Conservation (phyloP, 1,139 yeast species). For the Yamadazyma taylorii region DNA sequence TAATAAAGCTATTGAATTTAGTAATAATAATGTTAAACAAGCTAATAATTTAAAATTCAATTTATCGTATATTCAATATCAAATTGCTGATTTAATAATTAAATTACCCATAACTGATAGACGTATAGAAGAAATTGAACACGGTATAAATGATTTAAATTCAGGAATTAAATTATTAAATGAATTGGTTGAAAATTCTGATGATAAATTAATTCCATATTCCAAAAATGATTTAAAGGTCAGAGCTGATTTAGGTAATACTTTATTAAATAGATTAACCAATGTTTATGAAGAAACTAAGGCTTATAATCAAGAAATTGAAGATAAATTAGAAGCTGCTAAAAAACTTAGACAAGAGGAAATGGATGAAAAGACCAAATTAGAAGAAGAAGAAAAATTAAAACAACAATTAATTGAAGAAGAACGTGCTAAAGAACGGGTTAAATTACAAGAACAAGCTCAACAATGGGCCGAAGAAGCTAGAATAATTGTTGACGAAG, state of each 20-base stretch:
- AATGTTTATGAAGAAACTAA: slow-evolving; percentile 72
- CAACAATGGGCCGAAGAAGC: slow-evolving; percentile 74
- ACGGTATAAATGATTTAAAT: slow-evolving; percentile 57
- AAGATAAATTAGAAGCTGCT: slow-evolving; percentile 71
- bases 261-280: slow-evolving; percentile 70
- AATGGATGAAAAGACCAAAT: slow-evolving; percentile 39
- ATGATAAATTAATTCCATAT: slow-evolving; percentile 65
- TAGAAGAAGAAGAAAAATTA: slow-evolving; percentile 37
- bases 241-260: slow-evolving; percentile 83
- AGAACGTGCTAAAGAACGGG: slow-evolving; percentile 66
- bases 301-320: slow-evolving; percentile 59
- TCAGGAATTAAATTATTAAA: slow-evolving; percentile 63
- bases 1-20: slow-evolving; percentile 51
- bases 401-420: slow-evolving; percentile 46
- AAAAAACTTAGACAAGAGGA: slow-evolving; percentile 64
- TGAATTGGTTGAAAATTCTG: slow-evolving; percentile 50
- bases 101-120: slow-evolving; percentile 63
- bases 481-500: slow-evolving; percentile 36
- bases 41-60: slow-evolving; percentile 61
- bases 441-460: slow-evolving; percentile 75
- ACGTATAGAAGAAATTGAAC: slow-evolving; percentile 58
- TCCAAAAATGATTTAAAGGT: slow-evolving; percentile 77
- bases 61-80: slow-evolving; percentile 81
- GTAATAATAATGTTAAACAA: slow-evolving; percentile 34
- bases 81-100: slow-evolving; percentile 79